A percentile compares a stretch with the other conserved stretches of the same genome.
phyloP scores from a whole-genome alignment of 805 yeast genomes.

The Torulaspora quercuum region DNA sequence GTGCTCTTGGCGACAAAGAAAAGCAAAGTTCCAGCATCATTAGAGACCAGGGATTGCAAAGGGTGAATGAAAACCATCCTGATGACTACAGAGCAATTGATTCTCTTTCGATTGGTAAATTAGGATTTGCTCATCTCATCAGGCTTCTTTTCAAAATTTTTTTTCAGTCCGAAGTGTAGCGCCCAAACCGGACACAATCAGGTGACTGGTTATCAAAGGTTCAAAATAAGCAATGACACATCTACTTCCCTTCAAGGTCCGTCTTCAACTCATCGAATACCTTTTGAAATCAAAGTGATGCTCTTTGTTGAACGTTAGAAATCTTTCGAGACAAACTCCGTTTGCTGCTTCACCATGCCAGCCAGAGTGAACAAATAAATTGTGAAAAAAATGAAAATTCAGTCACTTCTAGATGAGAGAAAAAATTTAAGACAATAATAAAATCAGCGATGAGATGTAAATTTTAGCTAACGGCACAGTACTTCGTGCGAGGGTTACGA shows the following conservation, averaged over 20 bases:
- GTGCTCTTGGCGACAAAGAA: conserved; percentile 58
- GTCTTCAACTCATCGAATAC: too few species aligned
- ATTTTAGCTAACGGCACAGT: too few species aligned
- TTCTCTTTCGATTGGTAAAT: not conserved
- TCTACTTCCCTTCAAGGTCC: too few species aligned
- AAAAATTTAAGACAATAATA: not conserved
- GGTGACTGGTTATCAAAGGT: not conserved
- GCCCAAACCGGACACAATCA: conserved; percentile 8
- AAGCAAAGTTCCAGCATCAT: conserved; percentile 44
- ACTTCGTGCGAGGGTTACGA: too few species aligned
- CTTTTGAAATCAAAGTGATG: too few species aligned
- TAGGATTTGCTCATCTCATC: conserved; percentile 14
- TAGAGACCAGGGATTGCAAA: conserved; percentile 54
- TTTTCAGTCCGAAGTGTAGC: conserved; percentile 17
- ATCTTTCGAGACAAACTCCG: too few species aligned
- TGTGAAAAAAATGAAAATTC: conserved; percentile 3
- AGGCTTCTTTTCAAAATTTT: conserved; percentile 7
- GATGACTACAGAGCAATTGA: too few species aligned
- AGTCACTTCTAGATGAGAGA: not conserved
- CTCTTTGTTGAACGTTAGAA: too few species aligned
- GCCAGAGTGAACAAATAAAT: conserved; percentile 2
- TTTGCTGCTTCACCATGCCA: too few species aligned
- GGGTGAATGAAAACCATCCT: conserved; percentile 59
- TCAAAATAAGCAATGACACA: too few species aligned
- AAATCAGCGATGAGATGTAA: conserved; percentile 7